phyloP scores from a whole-genome alignment of 345 rosid species.

The Aquilaria malaccensis region DNA sequence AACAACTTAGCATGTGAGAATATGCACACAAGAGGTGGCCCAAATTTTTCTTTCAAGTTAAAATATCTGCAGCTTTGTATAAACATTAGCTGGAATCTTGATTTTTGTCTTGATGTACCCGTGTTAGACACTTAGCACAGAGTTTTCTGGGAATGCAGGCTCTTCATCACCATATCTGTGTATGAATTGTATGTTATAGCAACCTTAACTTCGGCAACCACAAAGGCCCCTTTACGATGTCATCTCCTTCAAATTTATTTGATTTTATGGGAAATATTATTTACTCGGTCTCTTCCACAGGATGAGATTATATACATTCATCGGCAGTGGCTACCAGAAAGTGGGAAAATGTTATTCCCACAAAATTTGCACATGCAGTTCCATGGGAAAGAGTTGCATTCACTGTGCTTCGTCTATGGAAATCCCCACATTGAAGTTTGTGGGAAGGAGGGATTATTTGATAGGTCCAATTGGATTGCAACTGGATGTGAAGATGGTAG shows the following conservation, averaged over 20 bases:
- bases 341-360: slow-evolving; percentile 48
- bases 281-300: slow-evolving; percentile 28
- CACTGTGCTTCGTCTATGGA: slow-evolving; percentile 65
- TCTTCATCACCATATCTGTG: too few species aligned
- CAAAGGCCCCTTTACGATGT: too few species aligned
- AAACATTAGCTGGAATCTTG: too few species aligned
- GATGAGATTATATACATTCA: slow-evolving; percentile 79
- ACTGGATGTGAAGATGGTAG: slow-evolving; percentile 99
- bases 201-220: too few species aligned
- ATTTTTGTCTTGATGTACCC: too few species aligned
- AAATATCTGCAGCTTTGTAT: too few species aligned
- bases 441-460: slow-evolving; percentile 22
- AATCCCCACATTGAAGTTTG: slow-evolving; percentile 25
- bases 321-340: slow-evolving; percentile 48
- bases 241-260: neutral
- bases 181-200: too few species aligned
- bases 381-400: slow-evolving; percentile 95
- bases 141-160: too few species aligned
- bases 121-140: too few species aligned
- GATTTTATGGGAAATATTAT: slow-evolving; percentile 10
- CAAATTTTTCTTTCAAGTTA: too few species aligned
- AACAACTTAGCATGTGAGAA: too few species aligned
- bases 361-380: slow-evolving; percentile 73
- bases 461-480: slow-evolving; percentile 69
- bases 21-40: too few species aligned